Percentiles rank a stretch among this genome's conserved stretches.
These are phyloP conservation scores for Spiraea crenata DNA, from an alignment of 331 rosid genomes.

Conservation along the genomic window DNA sequence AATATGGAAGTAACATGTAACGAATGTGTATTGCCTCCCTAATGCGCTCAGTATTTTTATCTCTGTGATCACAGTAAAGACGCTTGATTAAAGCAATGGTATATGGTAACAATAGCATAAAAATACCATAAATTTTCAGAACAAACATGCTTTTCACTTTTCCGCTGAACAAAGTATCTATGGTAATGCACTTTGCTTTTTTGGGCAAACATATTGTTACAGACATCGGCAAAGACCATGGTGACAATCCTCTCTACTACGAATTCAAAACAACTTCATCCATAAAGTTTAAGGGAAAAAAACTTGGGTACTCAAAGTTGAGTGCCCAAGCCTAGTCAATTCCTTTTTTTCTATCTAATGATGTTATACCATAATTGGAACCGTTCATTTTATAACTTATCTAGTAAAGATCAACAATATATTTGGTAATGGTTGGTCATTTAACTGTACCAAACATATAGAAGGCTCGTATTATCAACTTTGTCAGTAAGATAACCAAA, in stretches of 20 bases:
- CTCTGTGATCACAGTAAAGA: conserved; percentile 51
- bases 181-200: too few species aligned
- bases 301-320: too few species aligned
- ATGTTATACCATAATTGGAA: too few species aligned
- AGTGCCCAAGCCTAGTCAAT: too few species aligned
- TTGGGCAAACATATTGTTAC: too few species aligned
- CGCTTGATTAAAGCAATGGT: not conserved
- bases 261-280: not conserved
- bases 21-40: conserved; percentile 85
- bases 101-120: not conserved
- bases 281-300: not conserved
- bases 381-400: too few species aligned
- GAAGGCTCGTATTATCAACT: too few species aligned
- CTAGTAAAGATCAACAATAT: too few species aligned
- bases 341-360: too few species aligned
- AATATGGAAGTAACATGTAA: conserved; percentile 82
- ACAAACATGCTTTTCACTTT: not conserved
- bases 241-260: not conserved
- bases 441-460: too few species aligned
- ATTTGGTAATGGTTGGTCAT: too few species aligned
- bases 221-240: not conserved
- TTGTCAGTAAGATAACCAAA: too few species aligned
- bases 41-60: conserved; percentile 65
- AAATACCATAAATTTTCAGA: not conserved
- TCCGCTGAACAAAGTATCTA: not conserved